Evolutionary conservation across 202 grass and related monocot species (phyloP).

Genomic region (Cymbopogon flexuosus): DNA sequence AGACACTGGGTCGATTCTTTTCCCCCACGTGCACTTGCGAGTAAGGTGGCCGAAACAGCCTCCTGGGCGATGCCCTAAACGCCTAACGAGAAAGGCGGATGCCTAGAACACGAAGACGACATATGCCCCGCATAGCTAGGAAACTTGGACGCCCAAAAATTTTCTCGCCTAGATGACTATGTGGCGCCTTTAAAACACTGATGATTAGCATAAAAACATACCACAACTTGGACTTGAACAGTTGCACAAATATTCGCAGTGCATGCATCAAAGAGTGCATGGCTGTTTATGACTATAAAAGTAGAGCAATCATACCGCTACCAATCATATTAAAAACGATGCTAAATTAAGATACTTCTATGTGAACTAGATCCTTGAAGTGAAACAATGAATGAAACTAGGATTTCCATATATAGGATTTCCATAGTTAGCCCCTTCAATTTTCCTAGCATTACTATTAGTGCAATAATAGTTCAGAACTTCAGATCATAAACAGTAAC

Average conservation of each 20-base stretch:
- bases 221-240: not conserved
- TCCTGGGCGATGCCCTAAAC: not conserved
- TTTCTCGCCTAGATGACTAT: not conserved
- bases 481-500: not conserved
- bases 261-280: not conserved
- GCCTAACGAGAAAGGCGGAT: not conserved
- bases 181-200: not conserved
- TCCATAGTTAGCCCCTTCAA: not conserved
- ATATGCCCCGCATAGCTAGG: not conserved
- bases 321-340: not conserved
- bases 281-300: not conserved
- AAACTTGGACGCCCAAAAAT: not conserved
- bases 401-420: not conserved
- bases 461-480: not conserved
- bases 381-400: too few species aligned
- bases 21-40: not conserved
- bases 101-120: too few species aligned
- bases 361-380: not conserved
- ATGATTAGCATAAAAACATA: slow-evolving; percentile 1
- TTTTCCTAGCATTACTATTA: not conserved
- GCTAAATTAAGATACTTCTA: not conserved
- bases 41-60: not conserved
- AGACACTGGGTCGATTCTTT: not conserved
- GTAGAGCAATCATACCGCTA: not conserved
- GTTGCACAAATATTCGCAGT: not conserved